Evolutionary conservation across 2,329 filamentous ascomycete species (phyloP), one percentile per base, ranked within the genome.

Genomic region (Paecilomyces niveus): DNA sequence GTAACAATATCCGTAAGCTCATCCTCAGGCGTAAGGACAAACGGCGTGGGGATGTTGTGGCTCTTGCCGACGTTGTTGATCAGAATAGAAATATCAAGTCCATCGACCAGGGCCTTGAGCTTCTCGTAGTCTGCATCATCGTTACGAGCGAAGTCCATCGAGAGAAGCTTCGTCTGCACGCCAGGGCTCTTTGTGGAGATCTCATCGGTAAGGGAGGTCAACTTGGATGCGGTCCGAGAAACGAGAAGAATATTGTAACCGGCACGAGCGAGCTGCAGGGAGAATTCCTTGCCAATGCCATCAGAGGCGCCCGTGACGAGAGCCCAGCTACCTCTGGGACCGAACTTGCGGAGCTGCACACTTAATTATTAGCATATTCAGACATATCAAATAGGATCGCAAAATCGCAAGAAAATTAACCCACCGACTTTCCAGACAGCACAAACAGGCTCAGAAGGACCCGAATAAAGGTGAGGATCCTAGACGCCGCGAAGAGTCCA

Each of bases 1-100:
- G 87, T 92, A 75, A 99, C 87, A 69, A 99, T 99, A 71, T 90
- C 86, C 68, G 88, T 83, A 70, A 99, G 85, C 78, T 97, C 94
- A 59, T 88, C 80, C 69, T 86, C 82, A 11, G 86, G 76, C 0
- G 93, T 97, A 68, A 90, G 83, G 54, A 89, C 79, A 78, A 99
- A 99, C 0, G 92, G 83, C 0, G 96, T 91, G 1, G 94, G 94
- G 57, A 97, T 96, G 74, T 83, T 88, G 80, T 99, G 94, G 75
- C 89, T 95, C 74, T 92, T 88, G 64, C 94, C 94, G 57, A 99
- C 94, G 69, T 99, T 99, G 83, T 99, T 99, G 81, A 99, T 83
- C 63, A 99, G 79, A 61, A 99, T 89, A 52, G 88, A 87, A 26
- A 99, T 79, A 64, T 97, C 92, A 45, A 96, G 83, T 7, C 83